A percentile compares a stretch with the other conserved stretches of the same genome.
Conservation (phyloP, 2,329 filamentous ascomycete species). For the Neonectria coccinea region DNA sequence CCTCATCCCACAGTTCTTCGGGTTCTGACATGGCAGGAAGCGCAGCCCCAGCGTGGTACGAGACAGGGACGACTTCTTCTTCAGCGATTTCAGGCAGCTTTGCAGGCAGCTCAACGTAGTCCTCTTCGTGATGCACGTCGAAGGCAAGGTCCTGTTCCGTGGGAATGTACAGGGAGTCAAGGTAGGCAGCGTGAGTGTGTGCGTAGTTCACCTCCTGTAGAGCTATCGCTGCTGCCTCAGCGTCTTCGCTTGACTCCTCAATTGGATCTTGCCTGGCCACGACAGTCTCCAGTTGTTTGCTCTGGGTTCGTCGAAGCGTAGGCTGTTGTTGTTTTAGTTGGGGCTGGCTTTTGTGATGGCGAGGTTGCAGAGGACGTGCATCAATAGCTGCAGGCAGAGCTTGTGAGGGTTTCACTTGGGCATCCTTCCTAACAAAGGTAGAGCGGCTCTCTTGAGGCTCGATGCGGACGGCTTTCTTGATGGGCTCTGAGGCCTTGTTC, state of each 20-base stretch:
- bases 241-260: conserved; percentile 25
- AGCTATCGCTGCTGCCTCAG: conserved; percentile 27
- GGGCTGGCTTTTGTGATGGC: conserved; percentile 67
- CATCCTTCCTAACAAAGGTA: conserved; percentile 38
- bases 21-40: conserved; percentile 53
- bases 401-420: conserved; percentile 33
- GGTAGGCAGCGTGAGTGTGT: conserved; percentile 44
- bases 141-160: conserved; percentile 42
- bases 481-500: conserved; percentile 40
- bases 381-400: conserved; percentile 34
- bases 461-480: conserved; percentile 39
- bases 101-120: conserved; percentile 38
- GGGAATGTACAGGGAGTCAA: conserved; percentile 44
- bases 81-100: conserved; percentile 50
- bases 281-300: conserved; percentile 53
- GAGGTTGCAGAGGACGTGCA: conserved; percentile 51
- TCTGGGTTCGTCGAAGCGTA: conserved; percentile 58
- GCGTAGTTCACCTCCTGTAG: conserved; percentile 38
- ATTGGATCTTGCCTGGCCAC: conserved; percentile 32
- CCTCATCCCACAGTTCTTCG: conserved; percentile 83
- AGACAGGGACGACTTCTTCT: conserved; percentile 43
- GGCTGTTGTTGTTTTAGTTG: conserved; percentile 59
- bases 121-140: conserved; percentile 42
- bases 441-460: conserved; percentile 29
- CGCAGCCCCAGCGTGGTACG: conserved; percentile 42